Conservation (phyloP, 2,329 filamentous ascomycete species). For the Aspergillus sojae region DNA sequence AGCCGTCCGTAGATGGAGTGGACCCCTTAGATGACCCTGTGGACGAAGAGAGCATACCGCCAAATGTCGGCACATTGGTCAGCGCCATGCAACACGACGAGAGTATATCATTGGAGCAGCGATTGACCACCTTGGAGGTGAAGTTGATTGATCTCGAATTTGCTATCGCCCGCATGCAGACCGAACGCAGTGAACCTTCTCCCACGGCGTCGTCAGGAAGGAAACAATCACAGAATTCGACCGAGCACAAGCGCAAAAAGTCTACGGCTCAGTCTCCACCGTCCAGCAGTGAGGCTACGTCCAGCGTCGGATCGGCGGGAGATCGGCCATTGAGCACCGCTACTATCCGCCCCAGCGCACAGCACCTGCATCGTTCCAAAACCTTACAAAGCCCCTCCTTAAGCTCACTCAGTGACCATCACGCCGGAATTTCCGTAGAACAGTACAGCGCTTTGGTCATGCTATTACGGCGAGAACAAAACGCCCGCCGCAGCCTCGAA, state of each 20-base stretch:
- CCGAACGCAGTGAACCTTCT: conserved; percentile 26
- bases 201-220: not conserved
- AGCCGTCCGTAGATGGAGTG: conserved; percentile 25
- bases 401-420: conserved; percentile 36
- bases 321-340: conserved; percentile 33
- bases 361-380: conserved; percentile 29
- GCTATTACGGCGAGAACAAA: conserved; percentile 50
- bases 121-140: conserved; percentile 53
- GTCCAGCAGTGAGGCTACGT: conserved; percentile 8
- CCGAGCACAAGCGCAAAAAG: conserved; percentile 19
- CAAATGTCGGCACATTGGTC: conserved; percentile 43
- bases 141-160: conserved; percentile 55
- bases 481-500: conserved; percentile 49
- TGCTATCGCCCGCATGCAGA: conserved; percentile 52
- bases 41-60: conserved; percentile 29
- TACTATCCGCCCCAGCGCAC: conserved; percentile 37
- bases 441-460: conserved; percentile 51
- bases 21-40: conserved; percentile 14
- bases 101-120: conserved; percentile 46
- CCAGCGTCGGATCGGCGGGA: conserved; percentile 13
- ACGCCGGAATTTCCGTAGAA: conserved; percentile 45
- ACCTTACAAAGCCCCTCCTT: conserved; percentile 32
- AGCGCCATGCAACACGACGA: conserved; percentile 45
- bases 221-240: not conserved
- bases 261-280: conserved; percentile 17